Evolutionary conservation across 106 monocot species (phyloP).

Genomic region (Dioscorea zingiberensis): DNA sequence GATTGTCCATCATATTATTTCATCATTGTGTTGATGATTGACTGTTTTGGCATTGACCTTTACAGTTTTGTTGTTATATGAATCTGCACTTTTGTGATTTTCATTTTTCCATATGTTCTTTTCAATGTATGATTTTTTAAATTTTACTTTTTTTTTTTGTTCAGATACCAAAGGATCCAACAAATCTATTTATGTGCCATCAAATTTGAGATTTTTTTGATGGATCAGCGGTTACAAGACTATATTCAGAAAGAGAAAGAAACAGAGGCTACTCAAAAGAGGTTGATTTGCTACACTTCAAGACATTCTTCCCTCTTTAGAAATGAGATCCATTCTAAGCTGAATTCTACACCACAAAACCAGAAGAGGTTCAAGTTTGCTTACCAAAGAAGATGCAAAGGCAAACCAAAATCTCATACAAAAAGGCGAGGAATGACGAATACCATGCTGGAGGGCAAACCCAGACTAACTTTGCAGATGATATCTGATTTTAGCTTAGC

Average conservation of each 20-base stretch:
- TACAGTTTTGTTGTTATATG: no score
- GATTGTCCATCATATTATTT: no score
- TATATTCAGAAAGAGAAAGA: neutral
- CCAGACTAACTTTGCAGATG: slow-evolving; percentile 4
- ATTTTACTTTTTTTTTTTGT: neutral
- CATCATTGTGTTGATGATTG: no score
- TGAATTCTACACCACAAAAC: slow-evolving; percentile 11
- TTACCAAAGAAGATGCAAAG: slow-evolving; percentile 15
- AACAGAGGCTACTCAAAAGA: slow-evolving; percentile 23
- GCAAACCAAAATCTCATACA: slow-evolving; percentile 2
- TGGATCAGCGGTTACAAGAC: neutral
- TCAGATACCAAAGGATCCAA: neutral
- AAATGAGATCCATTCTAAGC: slow-evolving; percentile 12
- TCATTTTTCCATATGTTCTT: no score
- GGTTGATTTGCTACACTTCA: slow-evolving; percentile 15
- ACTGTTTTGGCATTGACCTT: no score
- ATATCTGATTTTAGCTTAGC: slow-evolving; percentile 1
- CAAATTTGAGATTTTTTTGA: neutral
- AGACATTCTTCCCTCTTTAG: slow-evolving; percentile 12
- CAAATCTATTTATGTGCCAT: neutral
- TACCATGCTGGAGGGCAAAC: slow-evolving; percentile 7
- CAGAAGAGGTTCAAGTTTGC: slow-evolving; percentile 12
- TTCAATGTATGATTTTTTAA: no score
- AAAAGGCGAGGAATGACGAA: slow-evolving; percentile 17
- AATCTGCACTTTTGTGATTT: no score